Conservation (phyloP, 805 yeast species). For the Candida boleticola region DNA sequence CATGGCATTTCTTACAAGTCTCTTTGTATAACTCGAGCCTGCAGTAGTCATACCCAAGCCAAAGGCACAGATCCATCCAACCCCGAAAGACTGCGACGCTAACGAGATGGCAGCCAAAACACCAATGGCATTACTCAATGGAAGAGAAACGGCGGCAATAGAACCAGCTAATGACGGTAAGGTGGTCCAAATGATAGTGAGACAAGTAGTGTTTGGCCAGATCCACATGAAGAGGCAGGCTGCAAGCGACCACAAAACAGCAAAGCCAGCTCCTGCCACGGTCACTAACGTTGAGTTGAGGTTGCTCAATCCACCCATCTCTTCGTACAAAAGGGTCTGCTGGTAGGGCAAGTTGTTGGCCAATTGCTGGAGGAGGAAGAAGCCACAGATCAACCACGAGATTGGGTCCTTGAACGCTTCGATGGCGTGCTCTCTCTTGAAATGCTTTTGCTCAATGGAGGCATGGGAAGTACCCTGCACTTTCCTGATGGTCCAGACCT, state of each 20-base stretch:
- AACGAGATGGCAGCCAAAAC: constrained; percentile 43
- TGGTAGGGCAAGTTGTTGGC: constrained; percentile 56
- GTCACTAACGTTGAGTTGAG: constrained; percentile 51
- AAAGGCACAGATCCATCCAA: constrained; percentile 32
- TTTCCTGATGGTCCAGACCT: constrained; percentile 44
- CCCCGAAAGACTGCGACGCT: constrained; percentile 46
- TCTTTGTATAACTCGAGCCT: constrained; percentile 48
- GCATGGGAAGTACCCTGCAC: constrained; percentile 32
- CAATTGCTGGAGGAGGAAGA: constrained; percentile 44
- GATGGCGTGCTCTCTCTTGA: constrained; percentile 48
- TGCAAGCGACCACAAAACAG: constrained; percentile 39
- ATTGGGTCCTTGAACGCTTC: constrained; percentile 48
- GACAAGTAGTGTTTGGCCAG: constrained; percentile 37
- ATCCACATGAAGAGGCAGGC: constrained; percentile 28
- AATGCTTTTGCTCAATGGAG: constrained; percentile 38
- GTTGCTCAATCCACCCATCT: constrained; percentile 40
- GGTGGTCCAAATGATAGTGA: constrained; percentile 30
- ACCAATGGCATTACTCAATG: constrained; percentile 43
- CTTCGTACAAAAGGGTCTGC: constrained; percentile 46
- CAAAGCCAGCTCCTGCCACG: constrained; percentile 53
- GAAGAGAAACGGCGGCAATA: constrained; percentile 43
- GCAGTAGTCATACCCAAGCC: constrained; percentile 31
- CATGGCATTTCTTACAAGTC: constrained; percentile 44
- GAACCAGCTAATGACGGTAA: constrained; percentile 46
- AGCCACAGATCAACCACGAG: constrained; percentile 22